These are phyloP conservation scores for Talaromyces sp. DNA, from an alignment of 2,329 filamentous ascomycete species.

Conservation along the genomic window DNA sequence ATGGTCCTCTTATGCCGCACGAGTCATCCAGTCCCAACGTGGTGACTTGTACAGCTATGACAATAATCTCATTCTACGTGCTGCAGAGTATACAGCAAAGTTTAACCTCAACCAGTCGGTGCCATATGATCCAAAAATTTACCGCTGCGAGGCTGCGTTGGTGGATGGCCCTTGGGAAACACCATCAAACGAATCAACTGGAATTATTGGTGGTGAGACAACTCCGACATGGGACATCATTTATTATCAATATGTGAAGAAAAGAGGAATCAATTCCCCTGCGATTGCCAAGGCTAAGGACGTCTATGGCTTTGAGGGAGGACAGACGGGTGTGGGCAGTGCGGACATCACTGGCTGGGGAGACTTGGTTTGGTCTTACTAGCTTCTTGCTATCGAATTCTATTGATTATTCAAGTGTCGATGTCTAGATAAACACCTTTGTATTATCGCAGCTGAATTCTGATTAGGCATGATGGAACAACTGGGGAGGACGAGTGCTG, in stretches of 20 bases:
- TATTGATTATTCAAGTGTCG: too few relatives aligned
- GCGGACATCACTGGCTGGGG: not conserved
- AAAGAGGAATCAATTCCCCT: not conserved
- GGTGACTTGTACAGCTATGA: constrained; percentile 36
- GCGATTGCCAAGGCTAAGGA: not conserved
- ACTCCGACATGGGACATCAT: not conserved
- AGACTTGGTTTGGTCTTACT: not conserved
- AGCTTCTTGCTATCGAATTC: too few relatives aligned
- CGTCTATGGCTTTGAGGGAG: not conserved
- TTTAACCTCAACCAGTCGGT: constrained; percentile 43
- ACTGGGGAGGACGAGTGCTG: too few relatives aligned
- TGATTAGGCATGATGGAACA: too few relatives aligned
- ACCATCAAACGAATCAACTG: constrained; percentile 31
- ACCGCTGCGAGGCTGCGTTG: constrained; percentile 45
- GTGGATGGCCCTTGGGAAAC: constrained; percentile 43
- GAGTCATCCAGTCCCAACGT: constrained; percentile 41
- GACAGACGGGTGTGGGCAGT: not conserved
- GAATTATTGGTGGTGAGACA: not conserved
- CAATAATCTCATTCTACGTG: constrained; percentile 39
- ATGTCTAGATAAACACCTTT: too few relatives aligned
- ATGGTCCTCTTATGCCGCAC: constrained; percentile 41
- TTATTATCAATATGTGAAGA: not conserved
- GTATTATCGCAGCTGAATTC: too few relatives aligned
- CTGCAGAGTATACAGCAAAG: constrained; percentile 43
- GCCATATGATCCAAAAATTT: constrained; percentile 39